Evolutionary conservation across 768 basidiomycete genomes (phyloP), one percentile per base, ranked within the genome.

Genomic region (Auriscalpium vulgare): DNA sequence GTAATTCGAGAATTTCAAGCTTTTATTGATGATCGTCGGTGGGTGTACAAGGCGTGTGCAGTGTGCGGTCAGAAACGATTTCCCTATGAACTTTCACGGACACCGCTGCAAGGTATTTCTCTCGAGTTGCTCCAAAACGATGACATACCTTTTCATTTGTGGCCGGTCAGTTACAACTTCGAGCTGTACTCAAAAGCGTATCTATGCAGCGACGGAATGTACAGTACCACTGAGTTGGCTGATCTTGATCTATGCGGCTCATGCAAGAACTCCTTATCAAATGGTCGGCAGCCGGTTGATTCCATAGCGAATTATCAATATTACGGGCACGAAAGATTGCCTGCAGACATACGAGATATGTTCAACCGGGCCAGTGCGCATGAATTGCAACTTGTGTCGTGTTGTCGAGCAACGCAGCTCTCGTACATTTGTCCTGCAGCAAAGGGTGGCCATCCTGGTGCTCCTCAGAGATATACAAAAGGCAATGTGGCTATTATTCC

Each of bases 291-390:
- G 23, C 51, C 51, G 4, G 16, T 40, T 1, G 51, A 52, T 29
- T 13, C 51, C 16, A 52, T 52, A 40, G 51, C 51, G 5, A 52
- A 52, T n/a, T 40, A 52, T 23, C 51, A 40, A n/a, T 52, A 52
- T 50, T 50, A 50, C 19, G 49, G 14, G 2, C 35, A 50, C 23
- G 13, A 19, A 9, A 11, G 19, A 9, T n/a, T 52, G 10, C 51
- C 51, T 1, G 14, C 4, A 3, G 19, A 40, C 11, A 38, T 52
- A 1, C 14, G 37, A 10, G 7, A 19, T 10, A 38, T 38, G 9
- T 52, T 52, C 16, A 10, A 10, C 1, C 10, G 3, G 1, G 38
- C 38, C 0, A 40, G 37, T 10, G 13, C 35, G 5, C n/a, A n/a
- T 36, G 51, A 52, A 11, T 16, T 40, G 10, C 51, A 52, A 9